Evolutionary conservation across 2,329 filamentous ascomycete genomes (phyloP).

Genomic region (Septoria linicola): DNA sequence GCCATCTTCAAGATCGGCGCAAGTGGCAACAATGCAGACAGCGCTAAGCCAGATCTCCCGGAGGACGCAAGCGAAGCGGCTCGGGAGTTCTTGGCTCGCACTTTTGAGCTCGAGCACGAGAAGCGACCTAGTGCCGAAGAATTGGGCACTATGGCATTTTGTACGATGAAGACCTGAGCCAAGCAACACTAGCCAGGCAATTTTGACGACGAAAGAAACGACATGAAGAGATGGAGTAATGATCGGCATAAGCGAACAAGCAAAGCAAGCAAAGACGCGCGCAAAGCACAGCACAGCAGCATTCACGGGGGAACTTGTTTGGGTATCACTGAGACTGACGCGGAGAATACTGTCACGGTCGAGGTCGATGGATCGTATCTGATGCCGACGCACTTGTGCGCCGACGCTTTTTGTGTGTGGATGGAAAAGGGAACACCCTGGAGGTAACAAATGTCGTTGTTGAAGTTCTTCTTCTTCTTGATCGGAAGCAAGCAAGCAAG

Average conservation of each 20-base stretch:
- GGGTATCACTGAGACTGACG: background rate
- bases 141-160: constrained; percentile 76
- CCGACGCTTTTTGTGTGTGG: background rate
- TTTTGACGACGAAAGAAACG: background rate
- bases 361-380: background rate
- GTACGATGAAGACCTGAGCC: constrained; percentile 26
- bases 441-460: background rate
- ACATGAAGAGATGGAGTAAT: constrained; percentile 1
- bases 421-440: background rate
- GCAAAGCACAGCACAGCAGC: background rate
- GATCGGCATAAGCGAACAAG: background rate
- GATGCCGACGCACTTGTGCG: background rate
- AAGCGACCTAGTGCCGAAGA: constrained; percentile 90
- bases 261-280: background rate
- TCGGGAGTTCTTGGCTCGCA: constrained; percentile 76
- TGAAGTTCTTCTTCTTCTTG: background rate
- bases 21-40: constrained; percentile 53
- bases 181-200: background rate
- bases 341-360: background rate
- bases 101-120: constrained; percentile 95
- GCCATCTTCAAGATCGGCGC: constrained; percentile 96
- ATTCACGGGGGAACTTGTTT: background rate
- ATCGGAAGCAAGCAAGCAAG: background rate
- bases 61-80: constrained; percentile 83
- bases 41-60: constrained; percentile 83